phyloP scores from a whole-genome alignment of 805 yeast species.

The Metschnikowia gruessii region DNA sequence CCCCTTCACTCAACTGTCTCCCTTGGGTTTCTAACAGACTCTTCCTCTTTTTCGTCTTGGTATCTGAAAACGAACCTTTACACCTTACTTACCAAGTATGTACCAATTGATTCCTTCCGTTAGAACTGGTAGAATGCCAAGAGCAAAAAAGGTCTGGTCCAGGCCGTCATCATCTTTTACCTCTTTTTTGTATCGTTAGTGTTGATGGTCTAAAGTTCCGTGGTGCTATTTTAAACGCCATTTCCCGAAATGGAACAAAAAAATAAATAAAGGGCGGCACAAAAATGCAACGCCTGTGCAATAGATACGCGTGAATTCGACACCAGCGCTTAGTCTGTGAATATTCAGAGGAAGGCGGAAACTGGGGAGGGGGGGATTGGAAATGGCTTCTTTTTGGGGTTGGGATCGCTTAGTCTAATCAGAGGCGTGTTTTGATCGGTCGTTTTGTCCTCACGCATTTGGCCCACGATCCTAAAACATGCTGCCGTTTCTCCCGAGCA shows the following conservation, averaged over 20 bases:
- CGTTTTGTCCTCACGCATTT: conserved; percentile 11
- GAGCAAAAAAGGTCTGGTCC: not conserved
- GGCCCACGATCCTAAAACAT: not conserved
- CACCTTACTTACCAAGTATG: conserved; percentile 11
- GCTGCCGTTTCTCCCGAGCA: conserved; percentile 9
- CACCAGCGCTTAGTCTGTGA: not conserved
- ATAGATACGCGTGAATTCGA: not conserved
- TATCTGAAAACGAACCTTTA: conserved; percentile 14
- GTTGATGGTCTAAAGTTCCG: not conserved
- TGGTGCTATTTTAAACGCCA: not conserved
- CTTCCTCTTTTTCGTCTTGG: conserved; percentile 11
- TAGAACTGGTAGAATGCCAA: not conserved
- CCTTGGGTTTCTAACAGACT: conserved; percentile 4
- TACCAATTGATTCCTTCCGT: not conserved
- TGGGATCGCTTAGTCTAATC: not conserved
- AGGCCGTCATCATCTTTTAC: not conserved
- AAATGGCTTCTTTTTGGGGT: not conserved
- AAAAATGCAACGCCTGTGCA: not conserved
- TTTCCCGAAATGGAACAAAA: not conserved
- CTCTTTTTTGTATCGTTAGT: not conserved
- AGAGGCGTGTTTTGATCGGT: conserved; percentile 9
- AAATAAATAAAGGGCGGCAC: not conserved
- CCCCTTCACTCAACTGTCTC: conserved; percentile 13
- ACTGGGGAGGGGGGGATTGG: not conserved
- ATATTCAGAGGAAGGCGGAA: not conserved